Evolutionary conservation across 352 stramenopile genomes (phyloP), one percentile per base, ranked within the genome.

Genomic region (Globisporangium barbulae): DNA sequence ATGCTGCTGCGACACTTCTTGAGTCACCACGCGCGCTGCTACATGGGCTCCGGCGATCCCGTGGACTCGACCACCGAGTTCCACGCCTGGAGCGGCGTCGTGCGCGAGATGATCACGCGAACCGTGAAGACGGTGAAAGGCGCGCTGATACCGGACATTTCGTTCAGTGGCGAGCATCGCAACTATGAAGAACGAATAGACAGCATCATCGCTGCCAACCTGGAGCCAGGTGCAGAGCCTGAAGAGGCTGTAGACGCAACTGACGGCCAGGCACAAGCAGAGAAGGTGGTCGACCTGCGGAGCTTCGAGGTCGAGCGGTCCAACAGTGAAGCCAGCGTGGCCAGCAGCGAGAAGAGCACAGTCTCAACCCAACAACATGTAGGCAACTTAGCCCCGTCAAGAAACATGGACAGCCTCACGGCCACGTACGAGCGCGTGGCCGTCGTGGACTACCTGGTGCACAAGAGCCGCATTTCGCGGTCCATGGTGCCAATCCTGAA

Each of bases 1-100:
- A 90, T 89, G 81, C 55, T 90, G 7, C 50, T 89, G 2, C 75
- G 78, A 5, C 78, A 90, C 31, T 80, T 86, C 17, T 56, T 81
- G n/a, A 66, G 81, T 12, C 70, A 81, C 33, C 76, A 83, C 15
- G 48, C 79, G 3, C 65, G 71, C 6, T 86, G 77, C 53, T 90
- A 81, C 48, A 83, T 86, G 60, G 81, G 81, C 1, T 71, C 53
- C 15, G 79, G 79, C 0, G 79, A 90, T 30, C 76, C 79, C 7
- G 74, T 90, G 22, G 81, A 90, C 48, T 80, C 74, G 22, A 71
- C 77, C 9, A 62, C 76, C 17, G 74, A 86, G 55, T 85, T 88
- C 52, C 79, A 90, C 39, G 78, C 81, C 0, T 90, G 81, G 81
- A 64, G 71, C 47, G 68, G 65, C 13, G 86, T 90, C 4, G 70